A percentile compares a stretch with the other conserved stretches of the same genome.
Evolutionary conservation across 495 filamentous ascomycete species (phyloP).

Genomic region (Aspergillus campestris): DNA sequence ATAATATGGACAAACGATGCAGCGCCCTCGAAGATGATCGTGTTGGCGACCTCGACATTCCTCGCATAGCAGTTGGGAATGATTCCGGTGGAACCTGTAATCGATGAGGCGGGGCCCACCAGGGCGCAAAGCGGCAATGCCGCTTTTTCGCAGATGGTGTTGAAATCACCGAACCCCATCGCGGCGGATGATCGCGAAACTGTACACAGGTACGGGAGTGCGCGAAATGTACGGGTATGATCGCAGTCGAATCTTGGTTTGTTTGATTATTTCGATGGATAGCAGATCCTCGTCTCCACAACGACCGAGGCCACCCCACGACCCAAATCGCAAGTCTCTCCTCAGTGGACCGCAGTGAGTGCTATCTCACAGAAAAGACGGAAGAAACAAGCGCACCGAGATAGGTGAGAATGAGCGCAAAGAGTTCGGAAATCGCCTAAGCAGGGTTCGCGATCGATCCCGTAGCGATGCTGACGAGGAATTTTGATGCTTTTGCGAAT

Average conservation of each 20-base stretch:
- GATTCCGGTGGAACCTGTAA: conserved; percentile 66
- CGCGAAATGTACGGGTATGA: not conserved
- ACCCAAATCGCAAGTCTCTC: conserved; percentile 3
- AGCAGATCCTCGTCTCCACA: conserved; percentile 16
- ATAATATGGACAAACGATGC: conserved; percentile 88
- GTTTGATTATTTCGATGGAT: conserved; percentile 2
- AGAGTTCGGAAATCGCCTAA: conserved; percentile 11
- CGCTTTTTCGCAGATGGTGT: conserved; percentile 75
- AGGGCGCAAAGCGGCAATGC: conserved; percentile 81
- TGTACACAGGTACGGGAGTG: not conserved
- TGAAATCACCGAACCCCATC: conserved; percentile 91
- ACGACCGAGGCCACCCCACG: conserved; percentile 8
- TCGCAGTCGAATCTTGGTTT: conserved; percentile 1
- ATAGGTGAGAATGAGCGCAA: not conserved
- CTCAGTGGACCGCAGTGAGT: not conserved
- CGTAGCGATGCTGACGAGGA: conserved; percentile 2
- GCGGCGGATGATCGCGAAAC: not conserved
- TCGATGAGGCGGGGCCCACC: conserved; percentile 57
- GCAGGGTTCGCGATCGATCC: not conserved
- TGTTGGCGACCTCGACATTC: conserved; percentile 93
- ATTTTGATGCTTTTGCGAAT: not conserved
- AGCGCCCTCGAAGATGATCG: conserved; percentile 93
- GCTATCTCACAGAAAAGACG: no score
- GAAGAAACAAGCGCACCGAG: no score
- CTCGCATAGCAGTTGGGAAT: conserved; percentile 88